Percentiles rank a stretch among this genome's conserved stretches.
These are phyloP conservation scores for Colletotrichum sp. DNA, from an alignment of 2,329 filamentous ascomycete genomes.

Conservation along the genomic window DNA sequence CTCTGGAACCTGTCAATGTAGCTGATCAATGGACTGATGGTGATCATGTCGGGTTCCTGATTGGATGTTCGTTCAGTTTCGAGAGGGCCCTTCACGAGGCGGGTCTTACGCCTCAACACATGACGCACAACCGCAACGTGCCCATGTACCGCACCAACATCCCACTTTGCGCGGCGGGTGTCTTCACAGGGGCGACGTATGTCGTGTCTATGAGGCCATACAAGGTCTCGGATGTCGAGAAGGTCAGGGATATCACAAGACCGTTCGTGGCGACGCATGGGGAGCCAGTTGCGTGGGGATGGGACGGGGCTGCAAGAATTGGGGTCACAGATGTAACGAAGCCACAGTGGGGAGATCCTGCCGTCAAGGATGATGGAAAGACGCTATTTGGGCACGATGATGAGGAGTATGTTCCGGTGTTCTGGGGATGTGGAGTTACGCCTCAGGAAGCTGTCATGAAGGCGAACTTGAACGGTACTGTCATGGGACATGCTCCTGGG, in stretches of 20 bases:
- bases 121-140: constrained; percentile 52
- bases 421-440: constrained; percentile 71
- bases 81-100: constrained; percentile 58
- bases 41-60: constrained; percentile 66
- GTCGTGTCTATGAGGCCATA: constrained; percentile 72
- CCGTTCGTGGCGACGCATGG: constrained; percentile 63
- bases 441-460: constrained; percentile 68
- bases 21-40: constrained; percentile 53
- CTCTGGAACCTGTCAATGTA: constrained; percentile 42
- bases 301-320: constrained; percentile 56
- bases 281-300: constrained; percentile 70
- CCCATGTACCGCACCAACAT: constrained; percentile 67
- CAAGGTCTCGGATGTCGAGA: constrained; percentile 49
- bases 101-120: constrained; percentile 58
- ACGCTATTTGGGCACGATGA: constrained; percentile 30
- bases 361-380: constrained; percentile 43
- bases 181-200: constrained; percentile 58
- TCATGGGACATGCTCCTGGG: constrained; percentile 67
- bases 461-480: constrained; percentile 55
- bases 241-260: constrained; percentile 59
- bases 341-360: constrained; percentile 63
- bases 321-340: constrained; percentile 58
- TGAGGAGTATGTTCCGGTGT: constrained; percentile 56
- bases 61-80: constrained; percentile 70
- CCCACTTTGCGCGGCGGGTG: constrained; percentile 60